phyloP scores from a whole-genome alignment of 2,329 filamentous ascomycete genomes.

The Pestalotiopsis sp. region DNA sequence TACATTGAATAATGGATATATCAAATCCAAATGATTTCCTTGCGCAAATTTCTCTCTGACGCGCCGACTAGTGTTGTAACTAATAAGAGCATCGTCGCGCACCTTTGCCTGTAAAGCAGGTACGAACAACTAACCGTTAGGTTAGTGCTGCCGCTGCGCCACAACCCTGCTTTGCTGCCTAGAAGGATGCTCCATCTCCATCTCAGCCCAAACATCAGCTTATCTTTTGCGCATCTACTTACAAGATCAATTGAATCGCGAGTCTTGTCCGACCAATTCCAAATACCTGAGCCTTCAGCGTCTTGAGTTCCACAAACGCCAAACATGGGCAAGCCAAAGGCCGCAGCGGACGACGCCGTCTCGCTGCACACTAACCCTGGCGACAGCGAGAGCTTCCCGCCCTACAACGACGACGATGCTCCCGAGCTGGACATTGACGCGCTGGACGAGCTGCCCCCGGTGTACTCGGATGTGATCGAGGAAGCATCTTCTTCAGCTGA shows the following conservation, averaged over 20 bases:
- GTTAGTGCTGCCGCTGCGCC: no score
- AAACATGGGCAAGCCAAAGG: slow-evolving; percentile 27
- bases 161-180: no score
- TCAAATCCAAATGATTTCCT: no score
- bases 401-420: slow-evolving; percentile 23
- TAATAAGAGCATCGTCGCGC: no score
- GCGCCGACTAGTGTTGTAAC: no score
- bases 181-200: no score
- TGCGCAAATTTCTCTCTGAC: no score
- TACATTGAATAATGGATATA: no score
- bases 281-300: background rate
- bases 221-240: no score
- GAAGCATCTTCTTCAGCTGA: slow-evolving; percentile 2
- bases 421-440: slow-evolving; percentile 26
- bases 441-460: slow-evolving; percentile 29
- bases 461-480: slow-evolving; percentile 25
- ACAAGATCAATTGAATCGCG: background rate
- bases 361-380: slow-evolving; percentile 28
- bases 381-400: slow-evolving; percentile 15
- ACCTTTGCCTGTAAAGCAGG: no score
- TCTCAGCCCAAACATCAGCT: no score
- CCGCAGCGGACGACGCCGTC: slow-evolving; percentile 21
- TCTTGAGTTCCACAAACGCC: background rate
- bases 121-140: no score
- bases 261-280: background rate